Conservation (phyloP, 257 asterid genomes). For the Fraxinus americana region DNA sequence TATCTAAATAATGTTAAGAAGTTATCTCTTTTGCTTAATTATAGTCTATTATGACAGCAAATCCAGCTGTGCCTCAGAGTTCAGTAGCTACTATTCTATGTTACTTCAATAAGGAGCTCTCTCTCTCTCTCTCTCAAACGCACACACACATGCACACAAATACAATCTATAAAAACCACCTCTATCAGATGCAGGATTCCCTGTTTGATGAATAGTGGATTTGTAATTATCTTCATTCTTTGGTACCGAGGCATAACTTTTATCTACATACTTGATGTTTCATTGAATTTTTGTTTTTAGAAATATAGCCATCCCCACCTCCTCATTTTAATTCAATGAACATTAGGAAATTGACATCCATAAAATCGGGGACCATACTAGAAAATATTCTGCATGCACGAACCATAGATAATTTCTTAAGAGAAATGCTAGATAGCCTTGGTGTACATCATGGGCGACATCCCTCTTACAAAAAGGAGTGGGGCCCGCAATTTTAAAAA, state of each 20-base stretch:
- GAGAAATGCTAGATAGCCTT: too few relatives aligned
- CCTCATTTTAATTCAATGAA: not conserved
- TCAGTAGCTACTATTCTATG: slow-evolving; percentile 12
- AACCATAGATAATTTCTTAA: not conserved
- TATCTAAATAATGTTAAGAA: slow-evolving; percentile 8
- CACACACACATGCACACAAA: not conserved
- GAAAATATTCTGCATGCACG: not conserved
- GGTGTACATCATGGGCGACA: too few relatives aligned
- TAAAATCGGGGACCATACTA: not conserved
- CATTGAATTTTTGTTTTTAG: not conserved
- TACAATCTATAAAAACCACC: not conserved
- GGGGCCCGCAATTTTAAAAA: too few relatives aligned
- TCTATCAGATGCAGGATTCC: not conserved
- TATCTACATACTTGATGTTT: not conserved
- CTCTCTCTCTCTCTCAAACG: not conserved
- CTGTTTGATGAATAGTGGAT: not conserved
- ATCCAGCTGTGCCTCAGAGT: slow-evolving; percentile 10
- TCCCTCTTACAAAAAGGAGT: too few relatives aligned
- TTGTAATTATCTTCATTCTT: not conserved
- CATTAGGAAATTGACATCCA: not conserved
- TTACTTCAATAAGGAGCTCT: not conserved
- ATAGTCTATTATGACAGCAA: slow-evolving; percentile 10
- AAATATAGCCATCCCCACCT: not conserved
- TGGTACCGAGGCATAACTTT: not conserved
- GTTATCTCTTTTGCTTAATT: slow-evolving; percentile 4